Conservation (phyloP, 2,329 filamentous ascomycete genomes). For the Neonectria faginata region DNA sequence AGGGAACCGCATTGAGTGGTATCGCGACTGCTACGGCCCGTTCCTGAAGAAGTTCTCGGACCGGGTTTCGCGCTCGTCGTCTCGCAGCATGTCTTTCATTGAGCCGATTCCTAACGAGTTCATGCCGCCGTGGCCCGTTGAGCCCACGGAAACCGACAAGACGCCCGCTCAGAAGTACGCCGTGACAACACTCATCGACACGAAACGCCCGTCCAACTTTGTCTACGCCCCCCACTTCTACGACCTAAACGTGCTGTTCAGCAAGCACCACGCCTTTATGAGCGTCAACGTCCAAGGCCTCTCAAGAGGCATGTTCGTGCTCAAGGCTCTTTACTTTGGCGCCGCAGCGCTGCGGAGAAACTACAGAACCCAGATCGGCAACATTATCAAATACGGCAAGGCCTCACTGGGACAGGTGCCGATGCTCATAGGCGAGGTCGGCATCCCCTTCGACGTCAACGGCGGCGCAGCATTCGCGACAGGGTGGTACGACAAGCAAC, state of each 20-base stretch:
- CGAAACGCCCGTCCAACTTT: slow-evolving; percentile 48
- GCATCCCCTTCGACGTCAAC: slow-evolving; percentile 57
- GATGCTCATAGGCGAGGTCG: slow-evolving; percentile 55
- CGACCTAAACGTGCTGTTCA: slow-evolving; percentile 56
- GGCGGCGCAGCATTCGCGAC: slow-evolving; percentile 50
- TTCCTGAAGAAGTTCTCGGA: slow-evolving; percentile 53
- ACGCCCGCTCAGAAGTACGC: slow-evolving; percentile 40
- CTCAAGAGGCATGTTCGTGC: slow-evolving; percentile 54
- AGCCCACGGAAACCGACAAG: slow-evolving; percentile 28
- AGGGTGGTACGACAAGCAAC: slow-evolving; percentile 54
- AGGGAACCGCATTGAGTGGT: slow-evolving; percentile 54
- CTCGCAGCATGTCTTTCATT: slow-evolving; percentile 51
- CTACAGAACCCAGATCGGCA: slow-evolving; percentile 53
- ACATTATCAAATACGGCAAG: slow-evolving; percentile 50
- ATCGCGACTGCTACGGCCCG: slow-evolving; percentile 56
- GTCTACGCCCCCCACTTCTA: slow-evolving; percentile 59
- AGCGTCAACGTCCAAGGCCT: slow-evolving; percentile 57
- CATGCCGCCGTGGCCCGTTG: slow-evolving; percentile 52
- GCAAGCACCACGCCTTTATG: slow-evolving; percentile 51
- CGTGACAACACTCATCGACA: slow-evolving; percentile 44
- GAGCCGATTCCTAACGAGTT: slow-evolving; percentile 58
- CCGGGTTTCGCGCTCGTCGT: slow-evolving; percentile 48
- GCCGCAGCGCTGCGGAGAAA: slow-evolving; percentile 52
- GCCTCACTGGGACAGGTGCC: slow-evolving; percentile 51
- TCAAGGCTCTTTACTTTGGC: slow-evolving; percentile 56